These are phyloP conservation scores for Pythium phragmiticola DNA, from an alignment of 352 stramenopile genomes.

Conservation along the genomic window DNA sequence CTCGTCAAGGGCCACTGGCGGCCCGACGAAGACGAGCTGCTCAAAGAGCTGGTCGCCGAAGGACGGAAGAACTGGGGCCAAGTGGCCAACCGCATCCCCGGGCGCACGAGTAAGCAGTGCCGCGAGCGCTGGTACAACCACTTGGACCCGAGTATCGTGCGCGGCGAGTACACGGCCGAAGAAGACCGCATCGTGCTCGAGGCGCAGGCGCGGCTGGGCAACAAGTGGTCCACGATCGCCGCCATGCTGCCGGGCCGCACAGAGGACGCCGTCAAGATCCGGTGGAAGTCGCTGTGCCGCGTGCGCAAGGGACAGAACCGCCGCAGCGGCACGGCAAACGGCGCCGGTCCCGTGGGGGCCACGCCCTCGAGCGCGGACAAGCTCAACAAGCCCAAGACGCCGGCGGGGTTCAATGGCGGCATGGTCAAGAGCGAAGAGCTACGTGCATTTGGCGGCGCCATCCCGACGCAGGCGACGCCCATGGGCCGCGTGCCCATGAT, in stretches of 20 bases:
- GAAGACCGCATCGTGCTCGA: conserved; percentile 89
- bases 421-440: conserved; percentile 77
- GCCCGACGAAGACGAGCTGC: conserved; percentile 90
- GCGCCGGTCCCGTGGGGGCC: too few species aligned
- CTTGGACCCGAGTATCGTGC: conserved; percentile 83
- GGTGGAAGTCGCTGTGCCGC: conserved; percentile 88
- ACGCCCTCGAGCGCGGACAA: not conserved
- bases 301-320: conserved; percentile 58
- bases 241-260: conserved; percentile 86
- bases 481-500: conserved; percentile 32
- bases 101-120: conserved; percentile 88
- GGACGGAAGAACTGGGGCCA: conserved; percentile 88
- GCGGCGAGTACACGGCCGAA: conserved; percentile 72
- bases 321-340: conserved; percentile 4
- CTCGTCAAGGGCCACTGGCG: conserved; percentile 96
- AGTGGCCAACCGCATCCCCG: conserved; percentile 80
- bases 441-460: conserved; percentile 37
- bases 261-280: conserved; percentile 91
- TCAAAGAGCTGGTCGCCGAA: conserved; percentile 79
- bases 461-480: conserved; percentile 37
- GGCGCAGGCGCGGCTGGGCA: conserved; percentile 79
- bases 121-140: conserved; percentile 90
- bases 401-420: conserved; percentile 34
- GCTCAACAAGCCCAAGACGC: conserved; percentile 27
- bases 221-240: conserved; percentile 90